Evolutionary conservation across 78 protist species (phyloP).

Genomic region (Fonticula alba): DNA sequence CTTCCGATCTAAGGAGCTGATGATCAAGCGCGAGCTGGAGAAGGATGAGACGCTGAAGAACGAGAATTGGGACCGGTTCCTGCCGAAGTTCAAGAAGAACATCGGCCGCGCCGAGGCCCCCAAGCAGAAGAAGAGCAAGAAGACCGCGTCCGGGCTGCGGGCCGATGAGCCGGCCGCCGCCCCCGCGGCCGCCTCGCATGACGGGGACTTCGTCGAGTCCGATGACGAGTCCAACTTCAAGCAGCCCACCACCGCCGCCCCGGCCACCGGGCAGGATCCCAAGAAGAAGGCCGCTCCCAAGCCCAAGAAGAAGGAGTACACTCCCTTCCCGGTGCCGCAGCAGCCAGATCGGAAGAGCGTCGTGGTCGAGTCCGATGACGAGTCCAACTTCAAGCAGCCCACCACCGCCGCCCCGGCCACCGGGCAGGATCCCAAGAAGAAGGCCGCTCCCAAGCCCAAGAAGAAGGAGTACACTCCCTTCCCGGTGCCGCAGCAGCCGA

Average conservation of each 20-base stretch:
- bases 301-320: conserved; percentile 26
- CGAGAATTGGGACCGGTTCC: conserved; percentile 84
- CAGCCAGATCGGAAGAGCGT: too few species aligned
- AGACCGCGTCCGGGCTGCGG: too few species aligned
- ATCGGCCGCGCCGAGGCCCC: too few species aligned
- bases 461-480: conserved; percentile 55
- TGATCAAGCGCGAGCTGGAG: conserved; percentile 87
- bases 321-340: conserved; percentile 66
- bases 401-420: not conserved
- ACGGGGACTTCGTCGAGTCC: too few species aligned
- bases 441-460: conserved; percentile 5
- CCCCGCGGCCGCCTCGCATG: too few species aligned
- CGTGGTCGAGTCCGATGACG: too few species aligned
- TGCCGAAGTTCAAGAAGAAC: conserved; percentile 84
- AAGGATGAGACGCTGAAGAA: conserved; percentile 55
- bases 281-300: conserved; percentile 18
- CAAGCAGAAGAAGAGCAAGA: conserved; percentile 71
- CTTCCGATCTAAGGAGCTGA: too few species aligned
- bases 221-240: conserved; percentile 88
- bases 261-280: conserved; percentile 1
- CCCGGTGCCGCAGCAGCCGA: conserved; percentile 46
- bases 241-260: conserved; percentile 6
- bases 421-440: conserved; percentile 14
- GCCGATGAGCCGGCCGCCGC: too few species aligned
- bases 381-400: conserved; percentile 74